Evolutionary conservation across 169 alveolate species (phyloP).

Genomic region (Plasmodium reichenowi): DNA sequence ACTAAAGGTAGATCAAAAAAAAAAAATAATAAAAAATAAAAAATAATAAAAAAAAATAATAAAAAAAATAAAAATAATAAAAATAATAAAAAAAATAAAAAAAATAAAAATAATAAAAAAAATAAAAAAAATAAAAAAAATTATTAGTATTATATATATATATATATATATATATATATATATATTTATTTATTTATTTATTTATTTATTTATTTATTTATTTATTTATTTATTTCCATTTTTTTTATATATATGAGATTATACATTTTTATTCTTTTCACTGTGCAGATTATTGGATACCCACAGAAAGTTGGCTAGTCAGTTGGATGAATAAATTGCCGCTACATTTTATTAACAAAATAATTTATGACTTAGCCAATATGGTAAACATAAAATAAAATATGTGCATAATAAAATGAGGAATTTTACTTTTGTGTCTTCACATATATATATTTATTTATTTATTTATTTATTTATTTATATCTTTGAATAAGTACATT

Average conservation of each 20-base stretch:
- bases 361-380: constrained; percentile 70
- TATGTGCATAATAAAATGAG: background rate
- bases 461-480: background rate
- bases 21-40: too few species aligned
- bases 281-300: constrained; percentile 68
- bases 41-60: too few species aligned
- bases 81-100: too few species aligned
- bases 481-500: background rate
- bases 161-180: background rate
- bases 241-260: background rate
- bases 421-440: background rate
- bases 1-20: constrained; percentile 6
- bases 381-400: constrained; percentile 25
- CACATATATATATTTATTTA: background rate
- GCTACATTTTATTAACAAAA: constrained; percentile 43
- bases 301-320: constrained; percentile 70
- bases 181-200: background rate
- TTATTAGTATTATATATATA: background rate
- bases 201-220: background rate
- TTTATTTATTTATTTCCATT: background rate
- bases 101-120: too few species aligned
- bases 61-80: too few species aligned
- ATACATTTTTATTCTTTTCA: constrained; percentile 7
- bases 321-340: constrained; percentile 70
- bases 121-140: too few species aligned